These are phyloP conservation scores for Rubia peregrina DNA, from an alignment of 305 asterid genomes.

Conservation along the genomic window DNA sequence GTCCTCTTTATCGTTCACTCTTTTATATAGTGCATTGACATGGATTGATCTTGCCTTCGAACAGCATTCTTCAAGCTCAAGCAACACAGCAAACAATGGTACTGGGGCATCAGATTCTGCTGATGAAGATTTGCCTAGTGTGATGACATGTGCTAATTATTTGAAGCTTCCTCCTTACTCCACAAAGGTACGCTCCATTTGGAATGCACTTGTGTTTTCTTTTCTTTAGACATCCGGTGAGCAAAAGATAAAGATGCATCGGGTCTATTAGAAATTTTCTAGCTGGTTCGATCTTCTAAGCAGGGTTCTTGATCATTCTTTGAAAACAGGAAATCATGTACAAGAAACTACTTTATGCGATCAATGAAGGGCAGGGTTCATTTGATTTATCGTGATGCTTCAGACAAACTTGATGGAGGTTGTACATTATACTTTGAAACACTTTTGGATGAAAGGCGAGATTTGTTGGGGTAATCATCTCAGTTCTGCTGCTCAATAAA, in stretches of 20 bases:
- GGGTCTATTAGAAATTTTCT: background rate
- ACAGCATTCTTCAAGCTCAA: constrained; percentile 78
- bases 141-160: constrained; percentile 99
- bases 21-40: background rate
- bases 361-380: constrained; percentile 96
- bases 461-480: constrained; percentile 24
- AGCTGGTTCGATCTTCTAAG: background rate
- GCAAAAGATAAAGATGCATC: background rate
- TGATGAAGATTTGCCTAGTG: constrained; percentile 95
- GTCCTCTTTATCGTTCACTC: background rate
- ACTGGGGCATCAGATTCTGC: constrained; percentile 72
- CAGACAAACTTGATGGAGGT: constrained; percentile 17
- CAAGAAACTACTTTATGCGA: constrained; percentile 88
- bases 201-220: background rate
- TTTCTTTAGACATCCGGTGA: background rate
- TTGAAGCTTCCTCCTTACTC: constrained; percentile 98
- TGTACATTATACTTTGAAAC: constrained; percentile 22
- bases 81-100: constrained; percentile 44
- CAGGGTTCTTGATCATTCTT: background rate
- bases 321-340: constrained; percentile 73
- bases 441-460: constrained; percentile 11
- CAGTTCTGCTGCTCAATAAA: constrained; percentile 24
- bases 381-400: constrained; percentile 80
- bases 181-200: constrained; percentile 54
- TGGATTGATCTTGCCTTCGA: constrained; percentile 6